A percentile compares a stretch with the other conserved stretches of the same genome.
Evolutionary conservation across 139 green algal genomes (phyloP).

Genomic region (Spirogloea muscicola): DNA sequence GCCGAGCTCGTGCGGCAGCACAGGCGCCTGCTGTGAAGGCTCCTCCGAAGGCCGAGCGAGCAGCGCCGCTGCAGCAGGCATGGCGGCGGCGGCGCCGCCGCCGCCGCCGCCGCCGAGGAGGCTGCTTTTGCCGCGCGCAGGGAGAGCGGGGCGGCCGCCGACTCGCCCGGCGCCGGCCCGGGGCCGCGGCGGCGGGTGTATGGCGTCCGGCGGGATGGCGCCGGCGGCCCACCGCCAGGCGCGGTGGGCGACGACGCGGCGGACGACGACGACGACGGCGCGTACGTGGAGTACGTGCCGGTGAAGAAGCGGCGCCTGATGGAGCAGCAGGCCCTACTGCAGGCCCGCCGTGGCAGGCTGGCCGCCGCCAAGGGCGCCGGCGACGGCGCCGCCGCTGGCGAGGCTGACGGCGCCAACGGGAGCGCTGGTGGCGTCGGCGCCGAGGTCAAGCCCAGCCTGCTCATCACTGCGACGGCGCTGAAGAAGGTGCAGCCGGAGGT

Average conservation of each 20-base stretch:
- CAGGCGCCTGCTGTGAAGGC: too few relatives aligned
- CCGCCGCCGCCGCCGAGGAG: background rate
- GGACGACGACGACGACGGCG: constrained; percentile 6
- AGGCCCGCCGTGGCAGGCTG: constrained; percentile 19
- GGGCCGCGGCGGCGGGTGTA: too few relatives aligned
- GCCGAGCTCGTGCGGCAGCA: too few relatives aligned
- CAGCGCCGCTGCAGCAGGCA: too few relatives aligned
- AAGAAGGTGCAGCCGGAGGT: constrained; percentile 50
- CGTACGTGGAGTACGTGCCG: constrained; percentile 76
- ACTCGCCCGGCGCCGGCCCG: too few relatives aligned
- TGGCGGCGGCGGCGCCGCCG: too few relatives aligned
- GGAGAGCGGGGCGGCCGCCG: too few relatives aligned
- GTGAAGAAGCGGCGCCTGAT: constrained; percentile 71
- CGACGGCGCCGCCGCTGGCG: background rate
- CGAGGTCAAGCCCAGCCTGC: constrained; percentile 13
- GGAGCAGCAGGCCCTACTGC: constrained; percentile 59
- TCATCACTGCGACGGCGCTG: constrained; percentile 33
- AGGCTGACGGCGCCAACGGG: background rate
- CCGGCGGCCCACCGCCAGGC: too few relatives aligned
- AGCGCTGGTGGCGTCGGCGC: background rate
- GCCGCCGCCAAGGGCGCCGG: background rate
- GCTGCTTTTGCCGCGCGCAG: too few relatives aligned
- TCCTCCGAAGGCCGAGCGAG: too few relatives aligned
- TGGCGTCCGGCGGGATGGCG: too few relatives aligned
- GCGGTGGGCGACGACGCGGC: too few relatives aligned